Evolutionary conservation across 768 basidiomycete species (phyloP).

Genomic region (Hygrocybe punicea): DNA sequence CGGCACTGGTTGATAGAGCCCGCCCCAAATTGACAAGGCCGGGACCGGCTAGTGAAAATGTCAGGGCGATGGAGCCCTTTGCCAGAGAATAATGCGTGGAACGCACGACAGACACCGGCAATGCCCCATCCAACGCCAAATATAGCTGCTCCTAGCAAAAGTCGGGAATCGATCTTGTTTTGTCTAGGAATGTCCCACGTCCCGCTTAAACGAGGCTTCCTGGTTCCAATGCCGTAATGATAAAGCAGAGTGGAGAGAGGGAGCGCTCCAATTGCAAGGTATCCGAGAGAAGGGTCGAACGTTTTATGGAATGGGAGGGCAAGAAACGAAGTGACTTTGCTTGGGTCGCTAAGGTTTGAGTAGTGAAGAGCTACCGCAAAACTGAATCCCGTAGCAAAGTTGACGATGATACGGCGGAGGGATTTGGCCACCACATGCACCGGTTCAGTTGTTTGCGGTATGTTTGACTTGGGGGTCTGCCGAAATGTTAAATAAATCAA

Average conservation of each 20-base stretch:
- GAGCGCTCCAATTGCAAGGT: constrained; percentile 52
- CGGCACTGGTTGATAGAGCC: constrained; percentile 38
- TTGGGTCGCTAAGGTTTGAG: constrained; percentile 50
- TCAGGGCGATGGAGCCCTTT: neutral
- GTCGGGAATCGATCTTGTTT: constrained; percentile 41
- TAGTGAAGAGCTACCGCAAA: constrained; percentile 55
- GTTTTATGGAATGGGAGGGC: constrained; percentile 45
- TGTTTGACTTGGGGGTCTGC: neutral
- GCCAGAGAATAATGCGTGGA: neutral
- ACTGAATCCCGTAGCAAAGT: constrained; percentile 42
- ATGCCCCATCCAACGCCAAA: constrained; percentile 66
- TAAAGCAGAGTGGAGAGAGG: constrained; percentile 47
- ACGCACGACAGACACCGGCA: constrained; percentile 60
- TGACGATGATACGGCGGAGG: constrained; percentile 38
- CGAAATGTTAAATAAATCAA: constrained; percentile 12
- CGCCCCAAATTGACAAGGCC: constrained; percentile 60
- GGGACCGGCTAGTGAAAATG: constrained; percentile 49
- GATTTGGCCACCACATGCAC: neutral
- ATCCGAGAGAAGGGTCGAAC: constrained; percentile 57
- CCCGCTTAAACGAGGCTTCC: constrained; percentile 44
- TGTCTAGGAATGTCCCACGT: constrained; percentile 41
- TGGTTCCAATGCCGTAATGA: constrained; percentile 37
- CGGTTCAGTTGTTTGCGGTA: neutral
- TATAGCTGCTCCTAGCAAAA: constrained; percentile 50
- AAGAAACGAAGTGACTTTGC: constrained; percentile 51